Evolutionary conservation across 2,329 filamentous ascomycete genomes (phyloP), one percentile per base, ranked within the genome.

Genomic region (Thermoascus crustaceus): DNA sequence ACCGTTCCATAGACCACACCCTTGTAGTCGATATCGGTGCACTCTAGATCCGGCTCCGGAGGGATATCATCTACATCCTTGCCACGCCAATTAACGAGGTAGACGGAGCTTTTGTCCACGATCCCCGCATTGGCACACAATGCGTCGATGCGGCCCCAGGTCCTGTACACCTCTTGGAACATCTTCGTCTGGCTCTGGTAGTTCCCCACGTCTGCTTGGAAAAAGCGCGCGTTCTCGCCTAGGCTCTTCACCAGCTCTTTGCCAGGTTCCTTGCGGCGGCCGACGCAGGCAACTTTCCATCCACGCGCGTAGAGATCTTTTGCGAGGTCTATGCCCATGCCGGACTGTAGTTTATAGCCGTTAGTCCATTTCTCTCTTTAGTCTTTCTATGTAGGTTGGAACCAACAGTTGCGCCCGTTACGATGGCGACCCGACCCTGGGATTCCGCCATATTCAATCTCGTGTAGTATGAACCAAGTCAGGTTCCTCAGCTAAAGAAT

Each of bases 61-160:
- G 69, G 69, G 20, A 69, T 44, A 13, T 53, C 47, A 9, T 52
- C 42, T 4, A 48, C 35, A 6, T 49, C 47, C 11, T 53, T 54
- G 11, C 49, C 47, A 22, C 52, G 49, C 42, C 57, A 46, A 19
- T 58, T 46, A 30, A 63, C 54, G 30, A 70, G 63, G 50, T 68
- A 74, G 17, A 68, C 43, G 11, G 66, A 69, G 10, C 57, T 60
- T 7, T 44, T 49, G 45, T 73, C 69, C 1, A 68, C 58, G 21
- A 67, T 63, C n/a, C 69, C 72, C 0, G 70, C 69, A 42, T 74
- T 74, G 22, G 67, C 63, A 11, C 67, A 64, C 1, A 73, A 44
- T 0, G 63, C 61, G 51, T 75, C 70, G 9, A 75, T 54, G 4
- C 66, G 62, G 1, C 61, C 61, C 53, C 63, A 71, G 24, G 56